A percentile compares a stretch with the other conserved stretches of the same genome.
Evolutionary conservation across 345 rosid genomes (phyloP).

Genomic region (Euphorbia lathyris): DNA sequence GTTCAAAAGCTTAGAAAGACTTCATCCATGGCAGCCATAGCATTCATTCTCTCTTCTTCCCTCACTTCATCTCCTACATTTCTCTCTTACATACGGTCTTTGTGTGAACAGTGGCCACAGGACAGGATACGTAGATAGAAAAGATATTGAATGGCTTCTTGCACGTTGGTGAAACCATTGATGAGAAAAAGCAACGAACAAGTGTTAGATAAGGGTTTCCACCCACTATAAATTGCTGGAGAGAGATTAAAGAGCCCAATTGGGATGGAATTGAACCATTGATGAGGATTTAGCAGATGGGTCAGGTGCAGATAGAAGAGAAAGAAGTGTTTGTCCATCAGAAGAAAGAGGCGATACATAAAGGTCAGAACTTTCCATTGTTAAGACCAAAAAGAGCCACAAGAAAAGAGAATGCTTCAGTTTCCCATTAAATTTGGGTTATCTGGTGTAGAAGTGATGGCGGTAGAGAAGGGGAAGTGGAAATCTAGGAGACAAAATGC

Average conservation of each 20-base stretch:
- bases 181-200: too few relatives aligned
- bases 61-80: too few relatives aligned
- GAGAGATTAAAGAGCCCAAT: constrained; percentile 66
- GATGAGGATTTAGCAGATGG: constrained; percentile 43
- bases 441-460: constrained; percentile 1
- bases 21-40: too few relatives aligned
- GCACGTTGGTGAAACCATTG: too few relatives aligned
- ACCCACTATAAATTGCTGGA: constrained; percentile 78
- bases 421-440: constrained; percentile 45
- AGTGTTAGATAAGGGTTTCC: constrained; percentile 76
- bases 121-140: too few relatives aligned
- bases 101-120: too few relatives aligned
- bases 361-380: constrained; percentile 25
- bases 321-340: constrained; percentile 76
- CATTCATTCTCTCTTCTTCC: too few relatives aligned
- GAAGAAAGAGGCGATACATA: constrained; percentile 51
- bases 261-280: constrained; percentile 85
- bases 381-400: constrained; percentile 29
- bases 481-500: constrained; percentile 31
- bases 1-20: too few relatives aligned
- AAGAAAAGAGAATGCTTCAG: constrained; percentile 26
- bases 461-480: constrained; percentile 12
- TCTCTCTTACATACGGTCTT: too few relatives aligned
- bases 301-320: constrained; percentile 51
- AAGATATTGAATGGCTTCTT: too few relatives aligned